phyloP scores from a whole-genome alignment of 257 asterid genomes.

The Solanum bukasovii region DNA sequence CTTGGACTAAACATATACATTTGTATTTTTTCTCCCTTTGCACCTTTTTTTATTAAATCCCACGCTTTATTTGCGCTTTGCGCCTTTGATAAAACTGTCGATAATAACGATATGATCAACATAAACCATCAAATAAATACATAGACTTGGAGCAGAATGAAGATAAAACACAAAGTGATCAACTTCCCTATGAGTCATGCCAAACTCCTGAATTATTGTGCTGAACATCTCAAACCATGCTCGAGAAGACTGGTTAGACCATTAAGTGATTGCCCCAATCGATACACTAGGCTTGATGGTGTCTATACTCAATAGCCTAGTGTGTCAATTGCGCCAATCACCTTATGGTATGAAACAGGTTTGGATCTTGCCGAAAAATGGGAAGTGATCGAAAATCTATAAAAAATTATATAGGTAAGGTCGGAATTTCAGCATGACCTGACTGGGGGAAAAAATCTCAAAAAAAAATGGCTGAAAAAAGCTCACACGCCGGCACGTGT shows the following conservation, averaged over 20 bases:
- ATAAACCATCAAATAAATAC: background rate
- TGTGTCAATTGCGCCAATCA: background rate
- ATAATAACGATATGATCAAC: background rate
- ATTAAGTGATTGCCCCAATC: background rate
- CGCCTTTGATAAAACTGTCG: background rate
- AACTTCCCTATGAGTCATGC: background rate
- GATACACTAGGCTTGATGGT: background rate
- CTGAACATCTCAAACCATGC: background rate
- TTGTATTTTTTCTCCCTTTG: background rate
- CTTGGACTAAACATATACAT: background rate
- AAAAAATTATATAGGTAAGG: background rate
- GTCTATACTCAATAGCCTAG: background rate
- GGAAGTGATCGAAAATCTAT: background rate
- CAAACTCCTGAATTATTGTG: background rate
- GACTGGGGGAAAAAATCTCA: background rate
- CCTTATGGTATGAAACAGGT: background rate
- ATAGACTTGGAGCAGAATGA: background rate
- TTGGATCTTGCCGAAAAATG: background rate
- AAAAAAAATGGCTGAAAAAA: background rate
- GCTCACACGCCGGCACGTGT: background rate
- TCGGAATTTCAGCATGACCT: background rate
- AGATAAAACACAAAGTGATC: background rate
- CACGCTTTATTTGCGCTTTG: background rate
- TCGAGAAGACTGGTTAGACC: background rate
- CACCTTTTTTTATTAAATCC: background rate